phyloP scores from a whole-genome alignment of 129 eudicot genomes.

The Artemisia annua region DNA sequence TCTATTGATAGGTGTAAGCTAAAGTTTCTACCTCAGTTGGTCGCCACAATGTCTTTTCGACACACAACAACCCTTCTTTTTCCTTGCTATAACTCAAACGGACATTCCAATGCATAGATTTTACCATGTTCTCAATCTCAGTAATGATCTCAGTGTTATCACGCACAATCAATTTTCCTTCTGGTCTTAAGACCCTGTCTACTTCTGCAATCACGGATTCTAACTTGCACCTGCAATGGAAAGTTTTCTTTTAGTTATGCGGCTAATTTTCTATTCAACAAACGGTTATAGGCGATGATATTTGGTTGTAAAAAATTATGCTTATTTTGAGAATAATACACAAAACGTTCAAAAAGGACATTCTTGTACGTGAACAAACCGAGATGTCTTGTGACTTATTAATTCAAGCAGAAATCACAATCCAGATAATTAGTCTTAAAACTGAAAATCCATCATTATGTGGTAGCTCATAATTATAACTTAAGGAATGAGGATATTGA shows the following conservation, averaged over 20 bases:
- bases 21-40: conserved; percentile 54
- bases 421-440: no score
- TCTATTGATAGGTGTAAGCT: conserved; percentile 21
- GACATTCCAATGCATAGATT: conserved; percentile 62
- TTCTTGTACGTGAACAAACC: no score
- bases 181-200: conserved; percentile 58
- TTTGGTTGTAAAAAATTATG: no score
- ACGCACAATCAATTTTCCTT: conserved; percentile 54
- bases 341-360: no score
- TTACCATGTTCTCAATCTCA: conserved; percentile 52
- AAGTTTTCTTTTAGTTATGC: neutral
- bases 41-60: conserved; percentile 55
- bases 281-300: no score
- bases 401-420: no score
- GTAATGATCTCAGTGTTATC: conserved; percentile 48
- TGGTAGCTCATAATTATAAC: no score
- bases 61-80: conserved; percentile 50
- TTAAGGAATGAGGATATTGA: no score
- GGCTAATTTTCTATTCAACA: neutral
- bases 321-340: no score
- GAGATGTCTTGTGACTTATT: no score
- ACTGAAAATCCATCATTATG: no score
- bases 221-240: conserved; percentile 51
- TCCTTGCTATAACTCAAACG: conserved; percentile 37
- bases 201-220: conserved; percentile 59